Percentiles rank a stretch among this genome's conserved stretches.
phyloP scores from a whole-genome alignment of 345 rosid species.

The Microcos paniculata region DNA sequence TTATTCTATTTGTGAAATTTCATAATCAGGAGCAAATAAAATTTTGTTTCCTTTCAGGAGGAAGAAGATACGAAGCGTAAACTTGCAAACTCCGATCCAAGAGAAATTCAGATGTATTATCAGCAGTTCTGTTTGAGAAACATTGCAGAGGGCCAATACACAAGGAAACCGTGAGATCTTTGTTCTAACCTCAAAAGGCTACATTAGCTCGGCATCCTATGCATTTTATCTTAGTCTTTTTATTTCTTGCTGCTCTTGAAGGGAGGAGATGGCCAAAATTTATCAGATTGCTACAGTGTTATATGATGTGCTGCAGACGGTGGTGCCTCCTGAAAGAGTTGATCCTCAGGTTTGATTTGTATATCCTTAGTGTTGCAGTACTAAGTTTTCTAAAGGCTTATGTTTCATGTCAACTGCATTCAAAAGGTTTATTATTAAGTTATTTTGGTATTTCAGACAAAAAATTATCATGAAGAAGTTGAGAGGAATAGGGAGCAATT shows the following conservation, averaged over 20 bases:
- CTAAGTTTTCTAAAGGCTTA: constrained; percentile 12
- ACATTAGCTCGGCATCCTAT: constrained; percentile 17
- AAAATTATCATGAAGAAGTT: constrained; percentile 60
- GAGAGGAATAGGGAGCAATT: constrained; percentile 53
- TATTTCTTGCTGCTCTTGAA: constrained; percentile 34
- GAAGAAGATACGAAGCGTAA: constrained; percentile 40
- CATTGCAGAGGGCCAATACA: constrained; percentile 55
- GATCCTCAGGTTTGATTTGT: constrained; percentile 56
- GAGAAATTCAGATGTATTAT: constrained; percentile 71
- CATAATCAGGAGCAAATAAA: background rate
- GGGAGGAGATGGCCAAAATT: constrained; percentile 93
- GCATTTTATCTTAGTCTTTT: constrained; percentile 15
- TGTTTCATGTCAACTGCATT: constrained; percentile 15
- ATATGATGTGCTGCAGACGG: constrained; percentile 71
- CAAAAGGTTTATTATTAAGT: constrained; percentile 21
- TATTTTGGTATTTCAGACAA: constrained; percentile 43
- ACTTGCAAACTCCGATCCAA: constrained; percentile 54
- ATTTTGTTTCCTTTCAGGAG: constrained; percentile 52
- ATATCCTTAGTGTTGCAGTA: constrained; percentile 6
- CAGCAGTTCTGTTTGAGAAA: constrained; percentile 58
- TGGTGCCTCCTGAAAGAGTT: constrained; percentile 48
- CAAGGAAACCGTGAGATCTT: constrained; percentile 72
- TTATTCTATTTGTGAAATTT: background rate
- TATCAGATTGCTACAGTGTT: constrained; percentile 86
- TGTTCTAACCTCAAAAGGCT: background rate